phyloP scores from a whole-genome alignment of 352 stramenopile species.

The Thalassiosira sp. region DNA sequence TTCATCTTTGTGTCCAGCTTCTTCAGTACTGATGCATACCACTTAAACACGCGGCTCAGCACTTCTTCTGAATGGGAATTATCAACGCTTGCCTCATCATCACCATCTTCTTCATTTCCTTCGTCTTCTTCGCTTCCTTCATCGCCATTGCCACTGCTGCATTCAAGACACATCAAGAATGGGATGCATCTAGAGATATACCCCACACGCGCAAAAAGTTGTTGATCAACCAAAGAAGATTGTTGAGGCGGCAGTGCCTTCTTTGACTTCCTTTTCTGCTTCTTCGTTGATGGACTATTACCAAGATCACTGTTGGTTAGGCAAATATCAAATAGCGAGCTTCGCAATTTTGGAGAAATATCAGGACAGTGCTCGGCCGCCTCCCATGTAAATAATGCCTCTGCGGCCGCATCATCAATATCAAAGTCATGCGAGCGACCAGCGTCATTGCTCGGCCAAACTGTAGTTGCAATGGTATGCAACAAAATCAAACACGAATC shows the following conservation, averaged over 20 bases:
- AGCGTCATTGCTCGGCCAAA: constrained; percentile 26
- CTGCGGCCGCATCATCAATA: constrained; percentile 41
- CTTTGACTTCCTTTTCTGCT: constrained; percentile 11
- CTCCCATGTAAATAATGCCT: constrained; percentile 47
- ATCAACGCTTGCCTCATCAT: not conserved
- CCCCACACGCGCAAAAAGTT: constrained; percentile 40
- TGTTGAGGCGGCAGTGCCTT: constrained; percentile 1
- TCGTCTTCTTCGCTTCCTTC: constrained; percentile 30
- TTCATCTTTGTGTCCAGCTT: constrained; percentile 26
- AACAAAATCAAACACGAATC: constrained; percentile 53
- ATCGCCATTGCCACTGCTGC: constrained; percentile 23
- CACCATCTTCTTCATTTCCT: constrained; percentile 15
- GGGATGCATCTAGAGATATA: constrained; percentile 60
- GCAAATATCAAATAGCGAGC: constrained; percentile 50
- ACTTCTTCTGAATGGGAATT: constrained; percentile 19
- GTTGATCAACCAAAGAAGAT: not conserved
- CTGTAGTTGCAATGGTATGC: constrained; percentile 56
- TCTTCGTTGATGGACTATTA: constrained; percentile 10
- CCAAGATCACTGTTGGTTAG: constrained; percentile 30
- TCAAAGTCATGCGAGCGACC: constrained; percentile 26
- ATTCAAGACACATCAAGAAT: constrained; percentile 60
- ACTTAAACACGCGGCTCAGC: constrained; percentile 40
- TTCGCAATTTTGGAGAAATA: constrained; percentile 31
- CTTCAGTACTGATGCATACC: constrained; percentile 50
- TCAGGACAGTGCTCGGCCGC: constrained; percentile 40